Base-by-base conservation (phyloP, 2,329 filamentous ascomycete species). In the Monilinia laxa region DNA sequence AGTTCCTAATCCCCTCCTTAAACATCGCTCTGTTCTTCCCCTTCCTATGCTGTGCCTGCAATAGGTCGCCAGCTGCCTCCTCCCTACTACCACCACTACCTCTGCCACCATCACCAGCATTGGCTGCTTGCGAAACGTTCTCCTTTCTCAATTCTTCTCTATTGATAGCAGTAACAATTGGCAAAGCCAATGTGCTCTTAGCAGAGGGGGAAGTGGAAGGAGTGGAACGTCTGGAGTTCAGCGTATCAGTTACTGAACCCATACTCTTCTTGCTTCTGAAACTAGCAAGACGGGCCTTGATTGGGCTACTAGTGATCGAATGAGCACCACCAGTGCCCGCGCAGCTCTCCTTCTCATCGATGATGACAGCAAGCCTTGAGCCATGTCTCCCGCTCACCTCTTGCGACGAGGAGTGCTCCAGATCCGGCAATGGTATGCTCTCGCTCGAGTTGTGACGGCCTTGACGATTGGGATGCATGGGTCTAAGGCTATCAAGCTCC, bases 331-430 rank as follows among this genome's bases (percentile, higher is more conserved):
- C 67, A 54, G 72, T 74, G 38, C 67, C 68, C 18, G 66, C 53
- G 5, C 71, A 67, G 65, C 73, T 73, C 59, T 75, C 73, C 60
- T 73, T 75, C 35, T 73, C 72, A 40, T 75, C 74, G 57, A 72
- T 70, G 45, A 75, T 75, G 18, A 74, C 67, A 9, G 73, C 72
- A 20, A 75, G 62, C 20, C 73, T 68, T 53, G 71, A 70, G n/a
- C 42, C 23, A 20, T 60, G 45, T 52, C 42, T 38, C 28, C 40
- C n/a, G 5, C 28, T 25, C 20, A 9, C 2, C 11, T 60, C 58
- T 18, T 62, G 58, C 31, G 51, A 70, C 5, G 58, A 47, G 18
- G 68, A 16, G 20, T 73, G 66, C 31, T 74, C 71, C 9, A 49
- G n/a, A 9, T 75, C 73, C 1, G 42, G 14, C 12, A 65, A 20